phyloP scores from a whole-genome alignment of 177 flowering plant species.

The Vitis hybrid region DNA sequence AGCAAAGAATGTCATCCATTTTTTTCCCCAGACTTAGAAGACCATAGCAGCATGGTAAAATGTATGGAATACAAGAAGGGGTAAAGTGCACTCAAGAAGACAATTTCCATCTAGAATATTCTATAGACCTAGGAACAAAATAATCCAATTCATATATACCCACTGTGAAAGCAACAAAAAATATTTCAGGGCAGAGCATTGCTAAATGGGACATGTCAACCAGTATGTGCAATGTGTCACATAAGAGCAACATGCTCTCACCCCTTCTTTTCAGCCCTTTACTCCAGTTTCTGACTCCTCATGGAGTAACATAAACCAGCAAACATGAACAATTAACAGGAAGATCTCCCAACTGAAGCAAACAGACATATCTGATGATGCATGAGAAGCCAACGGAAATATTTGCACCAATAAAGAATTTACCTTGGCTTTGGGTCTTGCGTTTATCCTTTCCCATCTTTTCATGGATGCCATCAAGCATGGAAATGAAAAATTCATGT shows the following conservation, averaged over 20 bases:
- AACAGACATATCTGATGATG: neutral
- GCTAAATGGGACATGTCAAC: neutral
- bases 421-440: conserved; percentile 66
- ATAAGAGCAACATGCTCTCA: neutral
- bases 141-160: neutral
- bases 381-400: neutral
- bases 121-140: neutral
- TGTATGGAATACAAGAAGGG: neutral
- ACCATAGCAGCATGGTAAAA: neutral
- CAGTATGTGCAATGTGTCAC: neutral
- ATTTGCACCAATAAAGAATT: conserved; percentile 12
- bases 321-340: too few relatives aligned
- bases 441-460: conserved; percentile 58
- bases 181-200: neutral
- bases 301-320: too few relatives aligned
- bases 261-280: neutral
- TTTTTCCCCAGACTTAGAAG: neutral
- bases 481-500: conserved; percentile 89
- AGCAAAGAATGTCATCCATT: too few relatives aligned
- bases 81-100: neutral
- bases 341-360: neutral
- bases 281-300: neutral
- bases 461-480: conserved; percentile 91
- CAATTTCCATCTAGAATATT: neutral
- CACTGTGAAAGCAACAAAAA: neutral